A percentile compares a stretch with the other conserved stretches of the same genome.
Evolutionary conservation across 2,329 filamentous ascomycete species (phyloP).

Genomic region (Aureobasidium namibiae): DNA sequence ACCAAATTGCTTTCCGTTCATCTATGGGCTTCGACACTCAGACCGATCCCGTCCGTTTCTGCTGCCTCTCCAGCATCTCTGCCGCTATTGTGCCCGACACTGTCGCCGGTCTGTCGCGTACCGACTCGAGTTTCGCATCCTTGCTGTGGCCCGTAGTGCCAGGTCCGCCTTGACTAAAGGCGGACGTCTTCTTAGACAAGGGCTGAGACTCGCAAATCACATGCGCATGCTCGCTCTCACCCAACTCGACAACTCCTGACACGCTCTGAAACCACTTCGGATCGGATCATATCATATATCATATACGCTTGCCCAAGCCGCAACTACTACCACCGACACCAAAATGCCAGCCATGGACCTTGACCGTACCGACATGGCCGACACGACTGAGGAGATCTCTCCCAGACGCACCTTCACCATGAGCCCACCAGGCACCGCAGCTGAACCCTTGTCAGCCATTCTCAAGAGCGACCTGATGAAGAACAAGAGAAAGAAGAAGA

Average conservation of each 20-base stretch:
- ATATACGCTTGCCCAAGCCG: not conserved
- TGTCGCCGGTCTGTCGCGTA: slow-evolving; percentile 13
- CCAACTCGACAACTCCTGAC: not conserved
- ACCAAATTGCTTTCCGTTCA: not conserved
- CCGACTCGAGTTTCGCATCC: slow-evolving; percentile 39
- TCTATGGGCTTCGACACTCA: slow-evolving; percentile 11
- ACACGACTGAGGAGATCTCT: slow-evolving; percentile 26
- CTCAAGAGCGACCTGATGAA: slow-evolving; percentile 28
- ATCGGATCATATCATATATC: not conserved
- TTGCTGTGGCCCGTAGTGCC: slow-evolving; percentile 37
- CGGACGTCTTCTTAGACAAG: slow-evolving; percentile 34
- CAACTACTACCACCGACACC: not conserved
- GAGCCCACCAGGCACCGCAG: slow-evolving; percentile 16
- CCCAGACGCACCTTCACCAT: slow-evolving; percentile 21
- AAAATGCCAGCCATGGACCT: slow-evolving; percentile 30
- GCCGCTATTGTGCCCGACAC: slow-evolving; percentile 2
- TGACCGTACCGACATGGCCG: slow-evolving; percentile 17
- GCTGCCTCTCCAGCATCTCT: not conserved
- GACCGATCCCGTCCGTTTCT: not conserved
- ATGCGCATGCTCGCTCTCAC: not conserved
- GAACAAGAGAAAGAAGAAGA: slow-evolving; percentile 32
- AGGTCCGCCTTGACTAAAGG: slow-evolving; percentile 44
- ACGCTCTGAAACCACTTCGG: not conserved
- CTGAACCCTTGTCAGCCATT: slow-evolving; percentile 21
- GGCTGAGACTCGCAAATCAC: not conserved